A percentile compares a stretch with the other conserved stretches of the same genome.
phyloP scores from a whole-genome alignment of 2,329 filamentous ascomycete species.

The Penicillium psychrosexuale region DNA sequence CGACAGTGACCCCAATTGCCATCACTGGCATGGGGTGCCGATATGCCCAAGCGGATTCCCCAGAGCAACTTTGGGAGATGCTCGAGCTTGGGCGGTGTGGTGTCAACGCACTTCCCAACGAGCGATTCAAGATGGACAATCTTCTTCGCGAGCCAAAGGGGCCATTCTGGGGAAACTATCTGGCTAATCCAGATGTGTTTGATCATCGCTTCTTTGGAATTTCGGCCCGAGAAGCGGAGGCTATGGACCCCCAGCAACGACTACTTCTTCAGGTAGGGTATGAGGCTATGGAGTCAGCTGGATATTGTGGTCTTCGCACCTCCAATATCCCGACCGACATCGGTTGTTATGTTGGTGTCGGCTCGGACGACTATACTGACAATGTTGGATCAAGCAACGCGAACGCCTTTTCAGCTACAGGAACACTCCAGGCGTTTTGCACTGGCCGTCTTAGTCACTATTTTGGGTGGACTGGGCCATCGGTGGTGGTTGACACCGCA shows the following conservation, averaged over 20 bases:
- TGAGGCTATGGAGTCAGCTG: slow-evolving; percentile 32
- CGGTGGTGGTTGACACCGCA: slow-evolving; percentile 43
- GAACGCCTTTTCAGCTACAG: slow-evolving; percentile 28
- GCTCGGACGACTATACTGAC: slow-evolving; percentile 28
- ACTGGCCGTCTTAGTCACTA: slow-evolving; percentile 40
- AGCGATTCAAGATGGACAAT: neutral
- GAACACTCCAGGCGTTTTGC: slow-evolving; percentile 17
- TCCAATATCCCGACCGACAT: slow-evolving; percentile 9
- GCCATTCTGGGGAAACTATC: neutral
- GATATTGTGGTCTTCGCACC: slow-evolving; percentile 21
- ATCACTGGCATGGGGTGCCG: neutral
- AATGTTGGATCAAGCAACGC: slow-evolving; percentile 28
- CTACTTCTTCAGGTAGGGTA: slow-evolving; percentile 30
- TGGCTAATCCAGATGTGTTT: slow-evolving; percentile 14
- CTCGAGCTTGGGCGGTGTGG: neutral
- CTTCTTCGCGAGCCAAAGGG: neutral
- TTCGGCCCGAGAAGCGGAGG: slow-evolving; percentile 20
- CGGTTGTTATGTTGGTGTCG: slow-evolving; percentile 30
- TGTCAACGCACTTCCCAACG: neutral
- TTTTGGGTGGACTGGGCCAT: slow-evolving; percentile 47
- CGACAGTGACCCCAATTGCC: neutral
- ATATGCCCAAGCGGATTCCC: neutral
- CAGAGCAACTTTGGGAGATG: neutral
- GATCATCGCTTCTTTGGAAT: slow-evolving; percentile 30
- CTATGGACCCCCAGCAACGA: slow-evolving; percentile 32